Base-by-base conservation (phyloP, 2,329 filamentous ascomycete species). In the Blastomyces emzantsi region DNA sequence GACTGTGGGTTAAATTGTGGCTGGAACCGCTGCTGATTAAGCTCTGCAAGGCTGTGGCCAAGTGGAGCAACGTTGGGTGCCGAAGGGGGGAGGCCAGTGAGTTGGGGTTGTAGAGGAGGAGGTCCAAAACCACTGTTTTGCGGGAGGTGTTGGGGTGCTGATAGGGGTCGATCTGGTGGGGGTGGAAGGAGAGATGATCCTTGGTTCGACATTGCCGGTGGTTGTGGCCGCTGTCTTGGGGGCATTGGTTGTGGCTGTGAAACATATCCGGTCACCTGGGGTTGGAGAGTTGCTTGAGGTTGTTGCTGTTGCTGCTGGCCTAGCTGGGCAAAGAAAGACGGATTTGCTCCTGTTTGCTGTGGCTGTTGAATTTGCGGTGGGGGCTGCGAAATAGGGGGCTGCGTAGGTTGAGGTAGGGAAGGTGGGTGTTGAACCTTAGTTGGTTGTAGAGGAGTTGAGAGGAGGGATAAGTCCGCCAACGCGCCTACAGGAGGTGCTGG, bases 81-180 rank as follows among this genome's bases (percentile, higher is more conserved):
- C 13, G 79, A 78, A 71, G 85, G 84, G 67, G 84, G 82, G 62
- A 82, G 69, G 9, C 93, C 92, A 5, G 94, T 97, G 75, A 92
- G 84, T 73, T 97, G 93, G 61, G 91, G 87, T 73, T 92, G 88
- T 68, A 97, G 77, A 19, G 90, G 87, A 60, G 90, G 86, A 22
- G 88, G 84, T 8, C 84, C 83, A 73, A 95, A 94, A 4, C 81
- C 83, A 74, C 83, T 92, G 56, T 86, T 86, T 72, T 89, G 88
- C 60, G 85, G 76, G 65, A 81, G 88, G 62, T 91, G 89, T 73
- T 91, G 89, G 33, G 94, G 93, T 49, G 94, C 93, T 51, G 93
- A 97, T 15, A 94, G 82, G 8, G 94, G 89, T 65, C 94, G 84
- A 61, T 87, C 84, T 13, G 92, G 91, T 22, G 90, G 91, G 8